These are phyloP conservation scores for Diaporthe ampelina DNA, from an alignment of 2,329 filamentous ascomycete genomes.

Conservation along the genomic window DNA sequence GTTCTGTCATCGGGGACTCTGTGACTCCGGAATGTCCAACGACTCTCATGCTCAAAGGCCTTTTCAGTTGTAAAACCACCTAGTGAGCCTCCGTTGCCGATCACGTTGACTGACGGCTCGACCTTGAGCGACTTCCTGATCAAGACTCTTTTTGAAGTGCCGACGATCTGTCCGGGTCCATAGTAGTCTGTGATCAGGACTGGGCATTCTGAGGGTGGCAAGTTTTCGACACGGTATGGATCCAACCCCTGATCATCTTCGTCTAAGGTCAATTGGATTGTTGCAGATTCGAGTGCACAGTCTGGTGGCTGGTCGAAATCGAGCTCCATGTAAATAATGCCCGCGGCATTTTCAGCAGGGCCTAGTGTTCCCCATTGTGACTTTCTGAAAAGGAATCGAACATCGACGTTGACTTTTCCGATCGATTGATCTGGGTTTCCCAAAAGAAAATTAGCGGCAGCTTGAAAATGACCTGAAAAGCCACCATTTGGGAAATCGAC, in stretches of 20 bases:
- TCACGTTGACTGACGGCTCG: not conserved
- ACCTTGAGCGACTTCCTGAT: not conserved
- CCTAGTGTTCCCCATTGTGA: slow-evolving; percentile 48
- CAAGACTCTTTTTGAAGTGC: not conserved
- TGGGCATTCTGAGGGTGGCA: slow-evolving; percentile 4
- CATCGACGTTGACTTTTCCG: slow-evolving; percentile 6
- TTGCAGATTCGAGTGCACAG: slow-evolving; percentile 45
- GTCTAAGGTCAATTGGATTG: slow-evolving; percentile 46
- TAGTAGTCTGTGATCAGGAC: slow-evolving; percentile 15
- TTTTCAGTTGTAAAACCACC: slow-evolving; percentile 34
- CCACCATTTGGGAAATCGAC: not conserved
- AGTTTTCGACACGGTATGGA: slow-evolving; percentile 22
- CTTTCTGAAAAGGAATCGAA: slow-evolving; percentile 34
- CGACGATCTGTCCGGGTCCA: slow-evolving; percentile 7
- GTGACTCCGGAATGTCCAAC: slow-evolving; percentile 46
- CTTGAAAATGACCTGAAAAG: no score
- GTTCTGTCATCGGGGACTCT: not conserved
- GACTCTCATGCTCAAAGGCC: slow-evolving; percentile 43
- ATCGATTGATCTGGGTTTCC: slow-evolving; percentile 1
- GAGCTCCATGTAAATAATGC: slow-evolving; percentile 49
- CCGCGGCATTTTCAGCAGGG: slow-evolving; percentile 43
- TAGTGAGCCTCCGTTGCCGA: not conserved
- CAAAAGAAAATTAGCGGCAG: not conserved
- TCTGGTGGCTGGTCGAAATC: slow-evolving; percentile 46
- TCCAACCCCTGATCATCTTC: slow-evolving; percentile 46